These are phyloP conservation scores for Naumovozyma baii DNA, from an alignment of 805 yeast genomes.

Conservation along the genomic window DNA sequence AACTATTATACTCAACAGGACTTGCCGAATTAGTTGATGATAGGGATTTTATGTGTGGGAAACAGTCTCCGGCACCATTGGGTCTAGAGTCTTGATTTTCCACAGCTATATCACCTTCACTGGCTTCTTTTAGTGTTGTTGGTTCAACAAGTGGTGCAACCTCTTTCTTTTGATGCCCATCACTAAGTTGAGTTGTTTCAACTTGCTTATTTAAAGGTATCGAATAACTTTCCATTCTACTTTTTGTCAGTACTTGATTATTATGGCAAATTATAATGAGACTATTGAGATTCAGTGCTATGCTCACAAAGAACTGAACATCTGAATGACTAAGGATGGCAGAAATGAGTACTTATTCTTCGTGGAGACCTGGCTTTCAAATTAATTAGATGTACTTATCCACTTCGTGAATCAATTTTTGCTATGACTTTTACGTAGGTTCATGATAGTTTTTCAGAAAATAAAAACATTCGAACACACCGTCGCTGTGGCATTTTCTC, in stretches of 20 bases:
- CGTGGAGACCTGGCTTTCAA: too few species aligned
- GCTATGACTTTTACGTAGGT: neutral
- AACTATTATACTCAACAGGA: too few species aligned
- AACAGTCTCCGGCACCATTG: neutral
- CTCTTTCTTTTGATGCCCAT: too few species aligned
- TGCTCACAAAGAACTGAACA: neutral
- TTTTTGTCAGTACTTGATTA: neutral
- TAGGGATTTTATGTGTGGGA: neutral
- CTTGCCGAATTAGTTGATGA: neutral
- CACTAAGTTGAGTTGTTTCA: too few species aligned
- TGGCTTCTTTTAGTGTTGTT: neutral
- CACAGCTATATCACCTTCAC: neutral
- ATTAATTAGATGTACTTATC: too few species aligned
- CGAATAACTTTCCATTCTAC: neutral
- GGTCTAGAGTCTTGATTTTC: too few species aligned
- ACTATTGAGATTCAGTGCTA: neutral
- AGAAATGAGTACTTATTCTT: too few species aligned
- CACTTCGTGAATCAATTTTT: too few species aligned
- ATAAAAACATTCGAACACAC: neutral
- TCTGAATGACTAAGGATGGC: neutral
- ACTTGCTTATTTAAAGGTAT: neutral
- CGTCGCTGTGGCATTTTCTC: neutral
- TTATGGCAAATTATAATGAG: neutral
- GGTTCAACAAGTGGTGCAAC: too few species aligned
- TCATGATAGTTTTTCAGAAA: neutral